These are phyloP conservation scores for Pinus tabuliformis DNA, from an alignment of 75 land plant genomes.

Conservation along the genomic window DNA sequence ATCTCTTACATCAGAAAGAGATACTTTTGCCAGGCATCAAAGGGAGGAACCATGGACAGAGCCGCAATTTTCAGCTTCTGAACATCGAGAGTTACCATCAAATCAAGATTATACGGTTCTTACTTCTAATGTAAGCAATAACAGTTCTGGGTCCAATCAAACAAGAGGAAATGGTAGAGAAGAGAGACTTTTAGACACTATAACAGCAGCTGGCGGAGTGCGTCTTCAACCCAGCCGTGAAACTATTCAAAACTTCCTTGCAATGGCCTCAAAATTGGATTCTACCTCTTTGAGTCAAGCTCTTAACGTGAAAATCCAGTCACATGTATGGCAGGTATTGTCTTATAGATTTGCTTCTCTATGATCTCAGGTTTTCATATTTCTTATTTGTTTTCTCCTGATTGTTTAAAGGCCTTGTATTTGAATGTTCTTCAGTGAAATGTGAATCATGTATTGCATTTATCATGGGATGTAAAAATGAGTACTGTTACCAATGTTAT, in stretches of 20 bases:
- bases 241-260: constrained; percentile 72
- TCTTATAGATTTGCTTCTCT: too few relatives aligned
- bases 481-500: too few relatives aligned
- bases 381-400: too few relatives aligned
- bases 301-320: constrained; percentile 74
- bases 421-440: too few relatives aligned
- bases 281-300: constrained; percentile 58
- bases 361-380: too few relatives aligned
- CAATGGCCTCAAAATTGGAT: constrained; percentile 73
- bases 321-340: constrained; percentile 88
- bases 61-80: constrained; percentile 16
- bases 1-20: constrained; percentile 76
- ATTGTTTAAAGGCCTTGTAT: too few relatives aligned
- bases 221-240: constrained; percentile 98
- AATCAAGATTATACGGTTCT: constrained; percentile 29
- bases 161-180: constrained; percentile 54
- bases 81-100: constrained; percentile 27
- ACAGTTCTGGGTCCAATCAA: constrained; percentile 20
- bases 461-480: too few relatives aligned
- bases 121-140: constrained; percentile 24
- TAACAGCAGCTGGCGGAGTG: constrained; percentile 93
- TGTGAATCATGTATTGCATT: too few relatives aligned
- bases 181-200: constrained; percentile 82
- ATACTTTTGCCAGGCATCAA: constrained; percentile 35
- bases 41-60: constrained; percentile 25